Conservation (phyloP, 31 red algal species). For the Asparagopsis taxiformis region DNA sequence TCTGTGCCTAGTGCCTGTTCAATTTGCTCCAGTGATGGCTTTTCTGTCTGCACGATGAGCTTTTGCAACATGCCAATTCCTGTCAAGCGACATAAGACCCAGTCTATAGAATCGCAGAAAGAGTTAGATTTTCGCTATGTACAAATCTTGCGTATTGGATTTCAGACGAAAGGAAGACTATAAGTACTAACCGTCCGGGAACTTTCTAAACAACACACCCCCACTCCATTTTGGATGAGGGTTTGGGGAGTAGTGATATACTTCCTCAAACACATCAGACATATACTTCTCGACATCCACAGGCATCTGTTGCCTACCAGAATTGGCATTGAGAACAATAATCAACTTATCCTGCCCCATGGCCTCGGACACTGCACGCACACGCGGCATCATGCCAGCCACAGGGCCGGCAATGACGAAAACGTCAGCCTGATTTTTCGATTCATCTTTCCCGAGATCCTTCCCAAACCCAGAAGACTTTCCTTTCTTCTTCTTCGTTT, state of each 20-base stretch:
- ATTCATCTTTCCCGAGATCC: background rate
- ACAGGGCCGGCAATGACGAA: slow-evolving; percentile 20
- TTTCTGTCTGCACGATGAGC: background rate
- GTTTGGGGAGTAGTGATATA: slow-evolving; percentile 13
- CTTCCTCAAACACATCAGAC: slow-evolving; percentile 12
- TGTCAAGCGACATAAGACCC: slow-evolving; percentile 30
- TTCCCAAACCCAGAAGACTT: background rate
- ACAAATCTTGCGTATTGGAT: background rate
- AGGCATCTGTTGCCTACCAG: background rate
- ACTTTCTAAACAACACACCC: slow-evolving; percentile 55
- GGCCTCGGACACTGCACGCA: background rate
- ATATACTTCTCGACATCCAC: background rate
- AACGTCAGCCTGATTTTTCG: slow-evolving; percentile 21
- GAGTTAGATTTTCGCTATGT: too few species aligned
- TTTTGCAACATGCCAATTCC: background rate
- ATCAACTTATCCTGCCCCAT: slow-evolving; percentile 32
- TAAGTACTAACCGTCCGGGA: slow-evolving; percentile 30
- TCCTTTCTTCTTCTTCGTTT: slow-evolving; percentile 1
- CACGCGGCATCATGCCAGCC: background rate
- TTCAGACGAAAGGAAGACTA: background rate
- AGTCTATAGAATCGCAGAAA: slow-evolving; percentile 5
- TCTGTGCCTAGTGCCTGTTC: background rate
- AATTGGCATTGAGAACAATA: slow-evolving; percentile 22
- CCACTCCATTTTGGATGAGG: slow-evolving; percentile 43
- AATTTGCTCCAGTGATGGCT: slow-evolving; percentile 6